Percentiles rank a stretch among this genome's conserved stretches.
These are phyloP conservation scores for Firmiana major DNA, from an alignment of 345 rosid genomes.

Conservation along the genomic window DNA sequence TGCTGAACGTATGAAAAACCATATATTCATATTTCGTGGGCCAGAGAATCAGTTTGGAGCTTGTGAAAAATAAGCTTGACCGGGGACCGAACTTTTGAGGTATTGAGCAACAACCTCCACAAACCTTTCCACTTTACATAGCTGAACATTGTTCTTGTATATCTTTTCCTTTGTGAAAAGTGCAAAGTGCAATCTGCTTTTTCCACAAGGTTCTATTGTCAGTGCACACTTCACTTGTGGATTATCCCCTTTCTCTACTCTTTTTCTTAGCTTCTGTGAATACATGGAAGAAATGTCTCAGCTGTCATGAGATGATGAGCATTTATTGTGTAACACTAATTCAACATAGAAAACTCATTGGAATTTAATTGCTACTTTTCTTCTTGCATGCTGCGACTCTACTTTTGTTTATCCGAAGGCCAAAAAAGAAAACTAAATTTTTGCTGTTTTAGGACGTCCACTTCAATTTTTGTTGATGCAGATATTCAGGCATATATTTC, in stretches of 20 bases:
- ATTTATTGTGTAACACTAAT: neutral
- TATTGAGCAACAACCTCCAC: constrained; percentile 2
- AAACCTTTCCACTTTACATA: constrained; percentile 14
- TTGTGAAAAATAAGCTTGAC: neutral
- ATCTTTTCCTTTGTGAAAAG: constrained; percentile 18
- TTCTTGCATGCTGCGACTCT: neutral
- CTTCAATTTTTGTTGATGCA: neutral
- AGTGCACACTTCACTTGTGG: neutral
- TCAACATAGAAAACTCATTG: neutral
- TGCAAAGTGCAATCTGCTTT: constrained; percentile 21
- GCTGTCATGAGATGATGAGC: neutral
- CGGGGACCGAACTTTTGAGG: neutral
- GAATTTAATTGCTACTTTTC: neutral
- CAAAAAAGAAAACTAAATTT: neutral
- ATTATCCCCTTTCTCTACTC: neutral
- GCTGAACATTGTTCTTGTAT: constrained; percentile 12
- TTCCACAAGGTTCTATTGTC: neutral
- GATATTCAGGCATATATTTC: neutral
- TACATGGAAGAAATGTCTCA: neutral
- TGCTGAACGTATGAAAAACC: constrained; percentile 1
- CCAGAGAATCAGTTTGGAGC: constrained; percentile 8
- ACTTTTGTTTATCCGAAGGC: neutral
- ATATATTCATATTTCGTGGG: constrained; percentile 8
- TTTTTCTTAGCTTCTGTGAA: neutral
- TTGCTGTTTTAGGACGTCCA: neutral